These are phyloP conservation scores for Arabidopsis suecica DNA, from an alignment of 345 rosid species.

Conservation along the genomic window DNA sequence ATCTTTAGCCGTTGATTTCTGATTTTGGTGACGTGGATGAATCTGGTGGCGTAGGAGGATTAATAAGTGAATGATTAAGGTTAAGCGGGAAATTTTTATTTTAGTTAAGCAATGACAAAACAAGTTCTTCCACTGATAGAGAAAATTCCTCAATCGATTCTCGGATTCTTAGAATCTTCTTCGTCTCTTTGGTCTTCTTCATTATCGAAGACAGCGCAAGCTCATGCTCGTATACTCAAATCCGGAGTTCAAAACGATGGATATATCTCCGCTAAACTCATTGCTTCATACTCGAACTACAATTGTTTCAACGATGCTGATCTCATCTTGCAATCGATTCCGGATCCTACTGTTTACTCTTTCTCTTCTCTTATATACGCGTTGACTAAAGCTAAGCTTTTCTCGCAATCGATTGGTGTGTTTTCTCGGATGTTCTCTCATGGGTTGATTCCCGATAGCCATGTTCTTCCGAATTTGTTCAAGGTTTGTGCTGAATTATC, in stretches of 20 bases:
- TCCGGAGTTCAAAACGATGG: slow-evolving; percentile 42
- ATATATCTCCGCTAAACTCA: slow-evolving; percentile 47
- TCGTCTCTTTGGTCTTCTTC: slow-evolving; percentile 37
- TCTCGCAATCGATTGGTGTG: slow-evolving; percentile 44
- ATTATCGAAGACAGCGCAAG: slow-evolving; percentile 39
- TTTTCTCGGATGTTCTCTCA: slow-evolving; percentile 53
- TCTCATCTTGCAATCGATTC: slow-evolving; percentile 43
- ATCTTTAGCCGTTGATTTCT: slow-evolving; percentile 22
- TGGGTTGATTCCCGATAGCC: slow-evolving; percentile 49
- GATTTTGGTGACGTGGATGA: slow-evolving; percentile 14
- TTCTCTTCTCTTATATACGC: slow-evolving; percentile 56
- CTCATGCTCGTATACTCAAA: slow-evolving; percentile 50
- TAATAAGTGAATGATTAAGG: background rate
- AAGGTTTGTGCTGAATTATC: slow-evolving; percentile 52
- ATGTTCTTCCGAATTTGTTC: slow-evolving; percentile 52
- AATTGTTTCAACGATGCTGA: slow-evolving; percentile 51
- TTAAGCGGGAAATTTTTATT: slow-evolving; percentile 16
- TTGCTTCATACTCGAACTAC: slow-evolving; percentile 45
- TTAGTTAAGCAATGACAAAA: slow-evolving; percentile 40
- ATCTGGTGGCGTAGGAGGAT: background rate
- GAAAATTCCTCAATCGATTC: slow-evolving; percentile 40
- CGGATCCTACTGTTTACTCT: slow-evolving; percentile 44
- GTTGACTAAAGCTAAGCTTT: slow-evolving; percentile 43
- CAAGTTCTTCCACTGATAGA: slow-evolving; percentile 44
- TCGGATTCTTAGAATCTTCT: slow-evolving; percentile 38